These are phyloP conservation scores for Crataegus laevigata DNA, from an alignment of 306 rosid species.

Conservation along the genomic window DNA sequence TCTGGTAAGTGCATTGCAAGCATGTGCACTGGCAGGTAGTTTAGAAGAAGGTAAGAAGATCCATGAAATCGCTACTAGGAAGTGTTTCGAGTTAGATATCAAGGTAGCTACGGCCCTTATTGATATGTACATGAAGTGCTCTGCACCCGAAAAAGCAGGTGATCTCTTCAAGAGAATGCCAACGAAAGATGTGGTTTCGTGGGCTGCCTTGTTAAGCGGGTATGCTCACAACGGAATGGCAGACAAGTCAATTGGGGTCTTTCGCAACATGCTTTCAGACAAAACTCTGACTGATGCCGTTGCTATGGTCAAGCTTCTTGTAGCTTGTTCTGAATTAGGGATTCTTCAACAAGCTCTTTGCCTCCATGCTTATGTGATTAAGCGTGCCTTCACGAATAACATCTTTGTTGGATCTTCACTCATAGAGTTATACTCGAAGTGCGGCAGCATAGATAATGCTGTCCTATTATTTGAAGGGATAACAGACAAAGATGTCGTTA, in stretches of 20 bases:
- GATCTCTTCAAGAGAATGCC: conserved; percentile 55
- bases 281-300: too few relatives aligned
- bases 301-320: too few relatives aligned
- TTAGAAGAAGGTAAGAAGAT: conserved; percentile 57
- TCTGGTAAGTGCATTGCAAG: conserved; percentile 54
- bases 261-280: too few relatives aligned
- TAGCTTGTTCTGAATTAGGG: too few relatives aligned
- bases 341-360: too few relatives aligned
- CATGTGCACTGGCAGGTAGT: conserved; percentile 45
- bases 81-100: conserved; percentile 47
- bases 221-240: conserved; percentile 61
- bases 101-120: conserved; percentile 57
- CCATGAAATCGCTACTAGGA: conserved; percentile 40
- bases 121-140: conserved; percentile 74
- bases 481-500: conserved; percentile 53
- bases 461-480: conserved; percentile 46
- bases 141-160: conserved; percentile 44
- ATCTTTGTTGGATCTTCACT: conserved; percentile 58
- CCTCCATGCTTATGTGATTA: conserved; percentile 39
- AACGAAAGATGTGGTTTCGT: conserved; percentile 65
- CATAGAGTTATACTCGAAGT: conserved; percentile 65
- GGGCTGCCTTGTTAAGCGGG: conserved; percentile 66
- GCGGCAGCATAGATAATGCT: conserved; percentile 51
- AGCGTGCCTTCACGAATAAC: conserved; percentile 34
- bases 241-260: conserved; percentile 44